Evolutionary conservation across 305 asterid species (phyloP).

Genomic region (Fraxinus angustifolia): DNA sequence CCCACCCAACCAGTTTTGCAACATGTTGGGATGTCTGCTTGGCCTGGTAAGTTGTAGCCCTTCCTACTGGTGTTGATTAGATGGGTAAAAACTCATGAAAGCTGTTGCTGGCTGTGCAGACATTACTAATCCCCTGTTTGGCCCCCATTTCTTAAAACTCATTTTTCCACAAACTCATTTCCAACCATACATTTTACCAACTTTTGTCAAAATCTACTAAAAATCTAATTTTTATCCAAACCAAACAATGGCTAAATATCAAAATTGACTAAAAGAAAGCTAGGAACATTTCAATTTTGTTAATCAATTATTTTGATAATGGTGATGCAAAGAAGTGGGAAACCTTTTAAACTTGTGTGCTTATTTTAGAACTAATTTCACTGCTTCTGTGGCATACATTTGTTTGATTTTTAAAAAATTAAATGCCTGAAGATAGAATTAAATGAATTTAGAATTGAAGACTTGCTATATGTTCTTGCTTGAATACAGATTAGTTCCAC

Average conservation of each 20-base stretch:
- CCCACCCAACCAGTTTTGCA: conserved; percentile 86
- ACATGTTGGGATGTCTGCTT: conserved; percentile 88
- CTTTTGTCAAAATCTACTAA: not conserved
- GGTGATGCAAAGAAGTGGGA: conserved; percentile 4
- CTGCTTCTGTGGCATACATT: not conserved
- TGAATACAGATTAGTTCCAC: conserved; percentile 3
- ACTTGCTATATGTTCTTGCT: conserved; percentile 10
- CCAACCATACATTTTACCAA: not conserved
- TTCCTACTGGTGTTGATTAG: conserved; percentile 26
- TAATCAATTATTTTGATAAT: conserved; percentile 2
- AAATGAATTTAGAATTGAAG: conserved; percentile 8
- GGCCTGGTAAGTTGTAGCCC: conserved; percentile 72
- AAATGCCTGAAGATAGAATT: conserved; percentile 14
- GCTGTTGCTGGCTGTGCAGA: conserved; percentile 11
- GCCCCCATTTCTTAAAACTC: not conserved
- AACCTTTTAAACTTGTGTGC: not conserved
- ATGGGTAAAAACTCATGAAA: conserved; percentile 19
- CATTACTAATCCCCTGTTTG: not conserved
- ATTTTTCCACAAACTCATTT: not conserved
- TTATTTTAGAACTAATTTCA: not conserved
- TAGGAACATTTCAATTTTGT: not conserved
- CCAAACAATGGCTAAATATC: not conserved
- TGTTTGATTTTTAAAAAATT: conserved; percentile 1
- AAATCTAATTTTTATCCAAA: conserved; percentile 8
- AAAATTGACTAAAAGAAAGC: conserved; percentile 13